Evolutionary conservation across 2,329 filamentous ascomycete species (phyloP), one percentile per base, ranked within the genome.

Genomic region (Sordariomycetes sp.): DNA sequence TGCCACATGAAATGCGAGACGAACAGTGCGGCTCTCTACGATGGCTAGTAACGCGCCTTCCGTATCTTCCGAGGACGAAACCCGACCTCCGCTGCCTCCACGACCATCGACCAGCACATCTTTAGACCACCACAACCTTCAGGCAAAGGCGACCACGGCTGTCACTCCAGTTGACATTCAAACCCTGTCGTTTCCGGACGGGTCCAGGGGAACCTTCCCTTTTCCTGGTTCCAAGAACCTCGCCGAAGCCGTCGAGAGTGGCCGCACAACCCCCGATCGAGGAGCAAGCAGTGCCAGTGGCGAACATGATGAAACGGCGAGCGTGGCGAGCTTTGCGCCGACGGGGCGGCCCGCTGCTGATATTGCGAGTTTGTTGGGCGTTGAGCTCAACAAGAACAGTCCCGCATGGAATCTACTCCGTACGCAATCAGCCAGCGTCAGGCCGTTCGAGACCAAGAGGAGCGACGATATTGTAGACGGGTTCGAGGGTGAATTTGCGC

Each of bases 161-260:
- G 51, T 96, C 11, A 90, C 86, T 1, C 72, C 86, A 12, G 71
- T 87, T 41, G 87, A 90, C 44, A 80, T 88, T 36, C 82, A 86
- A 46, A 85, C 82, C 0, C 68, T 88, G 32, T 78, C 79, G 2
- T 81, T 83, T 42, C 77, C 76, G 9, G 83, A 86, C 52, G 77
- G 75, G 39, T 74, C 75, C 15, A 68, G 75, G 39, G 79, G 82
- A 24, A 79, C 73, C 2, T 81, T 82, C 47, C 58, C 68, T 32
- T 63, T 54, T 16, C 53, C 53, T 12, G 58, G 46, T 24, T 46
- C 50, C 21, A 51, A 53, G 32, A 47, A 56, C 14, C 48, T 54
- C 9, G 56, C 63, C 14, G 59, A 57, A 10, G 56, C 63, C 29
- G 35, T 49, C 34, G 46, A 49, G 19, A 67, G 64, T 43, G 63